Conservation (phyloP, 2,329 filamentous ascomycete genomes). For the Leptosphaerulina australis region DNA sequence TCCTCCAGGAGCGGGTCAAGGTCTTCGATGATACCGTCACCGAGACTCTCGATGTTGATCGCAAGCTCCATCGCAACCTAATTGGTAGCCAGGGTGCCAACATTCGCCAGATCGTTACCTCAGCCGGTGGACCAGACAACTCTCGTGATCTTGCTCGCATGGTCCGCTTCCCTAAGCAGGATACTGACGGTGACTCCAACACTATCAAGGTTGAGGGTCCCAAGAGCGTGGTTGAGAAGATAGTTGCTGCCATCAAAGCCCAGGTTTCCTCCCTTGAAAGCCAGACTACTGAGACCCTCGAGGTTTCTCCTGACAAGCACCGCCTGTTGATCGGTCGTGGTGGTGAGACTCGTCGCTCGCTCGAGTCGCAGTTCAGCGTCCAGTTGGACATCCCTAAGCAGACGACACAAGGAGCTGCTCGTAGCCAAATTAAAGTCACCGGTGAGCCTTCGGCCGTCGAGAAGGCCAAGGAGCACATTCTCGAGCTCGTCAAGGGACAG, state of each 20-base stretch:
- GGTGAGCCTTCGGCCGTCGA: conserved; percentile 80
- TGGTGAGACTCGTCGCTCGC: conserved; percentile 81
- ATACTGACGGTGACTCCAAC: conserved; percentile 77
- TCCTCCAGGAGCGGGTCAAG: conserved; percentile 83
- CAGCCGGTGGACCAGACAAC: conserved; percentile 89
- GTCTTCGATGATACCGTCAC: conserved; percentile 90
- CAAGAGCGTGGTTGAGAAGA: conserved; percentile 83
- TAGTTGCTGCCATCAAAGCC: conserved; percentile 78
- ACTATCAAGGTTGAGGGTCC: conserved; percentile 88
- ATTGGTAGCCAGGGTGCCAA: conserved; percentile 87
- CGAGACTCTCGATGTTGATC: conserved; percentile 86
- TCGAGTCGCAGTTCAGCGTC: conserved; percentile 86
- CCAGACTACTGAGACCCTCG: conserved; percentile 77
- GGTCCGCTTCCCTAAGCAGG: conserved; percentile 92
- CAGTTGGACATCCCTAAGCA: conserved; percentile 90
- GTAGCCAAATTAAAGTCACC: conserved; percentile 83
- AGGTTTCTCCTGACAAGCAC: conserved; percentile 90
- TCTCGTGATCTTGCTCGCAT: conserved; percentile 82
- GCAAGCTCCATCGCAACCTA: conserved; percentile 87
- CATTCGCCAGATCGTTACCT: conserved; percentile 82
- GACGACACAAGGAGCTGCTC: conserved; percentile 67
- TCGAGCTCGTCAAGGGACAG: conserved; percentile 78
- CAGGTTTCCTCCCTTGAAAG: conserved; percentile 84
- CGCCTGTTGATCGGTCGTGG: conserved; percentile 88
- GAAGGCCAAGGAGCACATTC: conserved; percentile 85